Evolutionary conservation across 2,329 filamentous ascomycete species (phyloP).

Genomic region (Verruconis gallopava): DNA sequence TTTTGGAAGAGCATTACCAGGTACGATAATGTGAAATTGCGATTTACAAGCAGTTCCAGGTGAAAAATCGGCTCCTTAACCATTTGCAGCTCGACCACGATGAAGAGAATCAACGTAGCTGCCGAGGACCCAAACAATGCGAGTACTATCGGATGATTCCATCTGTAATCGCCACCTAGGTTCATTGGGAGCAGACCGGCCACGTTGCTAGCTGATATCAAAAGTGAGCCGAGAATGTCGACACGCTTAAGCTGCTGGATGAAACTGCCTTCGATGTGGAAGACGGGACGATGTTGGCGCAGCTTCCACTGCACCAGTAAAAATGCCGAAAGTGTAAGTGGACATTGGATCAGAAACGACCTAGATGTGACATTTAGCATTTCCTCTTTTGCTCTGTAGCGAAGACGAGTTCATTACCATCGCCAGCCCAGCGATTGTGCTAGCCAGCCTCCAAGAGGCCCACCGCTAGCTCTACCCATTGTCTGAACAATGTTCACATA

Average conservation of each 20-base stretch:
- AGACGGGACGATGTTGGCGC: neutral
- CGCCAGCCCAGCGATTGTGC: slow-evolving; percentile 36
- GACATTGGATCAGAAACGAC: slow-evolving; percentile 47
- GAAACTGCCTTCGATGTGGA: slow-evolving; percentile 11
- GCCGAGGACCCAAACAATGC: slow-evolving; percentile 23
- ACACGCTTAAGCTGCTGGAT: slow-evolving; percentile 35
- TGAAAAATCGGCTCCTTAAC: slow-evolving; percentile 47
- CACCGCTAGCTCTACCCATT: no score
- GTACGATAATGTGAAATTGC: slow-evolving; percentile 41
- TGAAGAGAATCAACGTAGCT: slow-evolving; percentile 18
- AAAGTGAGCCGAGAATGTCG: slow-evolving; percentile 44
- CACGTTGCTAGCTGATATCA: slow-evolving; percentile 32
- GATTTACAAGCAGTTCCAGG: slow-evolving; percentile 37
- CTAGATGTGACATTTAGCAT: no score
- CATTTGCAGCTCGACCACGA: slow-evolving; percentile 26
- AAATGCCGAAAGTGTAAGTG: slow-evolving; percentile 40
- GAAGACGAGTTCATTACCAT: slow-evolving; percentile 49
- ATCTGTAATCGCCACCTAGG: slow-evolving; percentile 33
- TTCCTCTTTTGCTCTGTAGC: slow-evolving; percentile 54
- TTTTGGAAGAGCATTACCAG: slow-evolving; percentile 40
- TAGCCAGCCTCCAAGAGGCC: slow-evolving; percentile 39
- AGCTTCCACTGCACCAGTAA: slow-evolving; percentile 25
- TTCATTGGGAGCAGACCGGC: slow-evolving; percentile 35
- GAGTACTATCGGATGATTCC: slow-evolving; percentile 23
- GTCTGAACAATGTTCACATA: slow-evolving; percentile 40